Base-by-base conservation (phyloP, 2,329 filamentous ascomycete species). In the Purpureocillium takamizusanense region DNA sequence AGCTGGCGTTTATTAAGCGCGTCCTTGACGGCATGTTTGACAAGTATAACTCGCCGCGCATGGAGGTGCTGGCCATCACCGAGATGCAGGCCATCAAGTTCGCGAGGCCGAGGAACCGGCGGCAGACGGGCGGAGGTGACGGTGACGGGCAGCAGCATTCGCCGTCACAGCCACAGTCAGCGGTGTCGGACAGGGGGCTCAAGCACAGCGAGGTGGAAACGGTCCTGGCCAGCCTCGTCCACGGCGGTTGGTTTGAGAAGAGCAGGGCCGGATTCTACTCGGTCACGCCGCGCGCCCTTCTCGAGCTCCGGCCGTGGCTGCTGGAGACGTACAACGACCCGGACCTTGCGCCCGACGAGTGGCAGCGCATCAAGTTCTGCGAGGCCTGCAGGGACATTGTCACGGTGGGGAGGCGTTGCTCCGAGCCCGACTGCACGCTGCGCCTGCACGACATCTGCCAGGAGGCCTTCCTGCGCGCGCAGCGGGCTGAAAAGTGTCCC, bases 11-110 rank as follows among this genome's bases (percentile, higher is more conserved):
- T 56, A 76, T 97, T 39, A 92, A 94, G 61, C 74, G 92, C 8
- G 59, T 95, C 3, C 74, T 98, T 1, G 89, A 95, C 57, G 79
- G 76, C 50, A 94, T 98, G 76, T 98, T 97, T 55, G 86, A 94
- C 46, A 83, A 77, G 15, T 80, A 87, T 65, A 97, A 97, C 55
- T 86, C 81, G 0, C 72, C 69, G 8, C 70, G 78, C n/a, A 77
- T 80, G 52, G 90, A 98, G 61, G 75, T 87, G 18, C 81, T 95
- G 75, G 88, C 86, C 4, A 66, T 97, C 4, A 83, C 78, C 11
- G 74, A 77, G 33, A 86, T 87, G 57, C 81, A 95, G 52, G 89
- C 89, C 3, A 68, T 84, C 38, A 81, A 86, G 49, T 64, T 94
- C 35, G 68, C 76, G 9, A 65, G 74, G 35, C 73, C 76, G 25